These are phyloP conservation scores for Vaccinium myrtillus DNA, from an alignment of 148 eudicot species.

Conservation along the genomic window DNA sequence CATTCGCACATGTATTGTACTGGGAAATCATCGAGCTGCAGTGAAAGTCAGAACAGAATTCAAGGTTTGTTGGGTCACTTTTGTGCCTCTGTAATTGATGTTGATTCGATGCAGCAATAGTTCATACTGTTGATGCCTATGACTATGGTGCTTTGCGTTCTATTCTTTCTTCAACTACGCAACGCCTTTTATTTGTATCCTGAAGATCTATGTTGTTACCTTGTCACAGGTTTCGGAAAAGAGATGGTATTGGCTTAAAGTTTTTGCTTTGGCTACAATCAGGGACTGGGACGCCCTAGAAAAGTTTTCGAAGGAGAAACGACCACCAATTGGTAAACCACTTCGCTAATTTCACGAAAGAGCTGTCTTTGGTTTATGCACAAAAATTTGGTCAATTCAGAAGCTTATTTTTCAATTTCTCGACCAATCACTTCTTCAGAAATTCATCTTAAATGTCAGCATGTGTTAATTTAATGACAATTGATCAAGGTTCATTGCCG, in stretches of 20 bases:
- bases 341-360: background rate
- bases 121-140: background rate
- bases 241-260: constrained; percentile 98
- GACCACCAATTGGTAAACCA: constrained; percentile 83
- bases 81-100: background rate
- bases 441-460: background rate
- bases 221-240: constrained; percentile 84
- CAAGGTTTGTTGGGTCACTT: constrained; percentile 52
- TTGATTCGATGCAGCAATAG: background rate
- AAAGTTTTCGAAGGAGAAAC: constrained; percentile 93
- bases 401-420: background rate
- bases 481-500: background rate
- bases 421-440: background rate
- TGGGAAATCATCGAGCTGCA: constrained; percentile 93
- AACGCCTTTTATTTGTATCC: background rate
- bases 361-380: background rate
- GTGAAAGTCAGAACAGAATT: constrained; percentile 79
- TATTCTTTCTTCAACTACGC: constrained; percentile 5
- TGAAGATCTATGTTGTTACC: background rate
- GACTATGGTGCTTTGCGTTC: background rate
- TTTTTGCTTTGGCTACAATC: constrained; percentile 90
- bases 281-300: constrained; percentile 97
- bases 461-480: background rate
- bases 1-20: constrained; percentile 92
- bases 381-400: background rate